phyloP scores from a whole-genome alignment of 495 filamentous ascomycete genomes.

The Hypoxylon lienhwacheense region DNA sequence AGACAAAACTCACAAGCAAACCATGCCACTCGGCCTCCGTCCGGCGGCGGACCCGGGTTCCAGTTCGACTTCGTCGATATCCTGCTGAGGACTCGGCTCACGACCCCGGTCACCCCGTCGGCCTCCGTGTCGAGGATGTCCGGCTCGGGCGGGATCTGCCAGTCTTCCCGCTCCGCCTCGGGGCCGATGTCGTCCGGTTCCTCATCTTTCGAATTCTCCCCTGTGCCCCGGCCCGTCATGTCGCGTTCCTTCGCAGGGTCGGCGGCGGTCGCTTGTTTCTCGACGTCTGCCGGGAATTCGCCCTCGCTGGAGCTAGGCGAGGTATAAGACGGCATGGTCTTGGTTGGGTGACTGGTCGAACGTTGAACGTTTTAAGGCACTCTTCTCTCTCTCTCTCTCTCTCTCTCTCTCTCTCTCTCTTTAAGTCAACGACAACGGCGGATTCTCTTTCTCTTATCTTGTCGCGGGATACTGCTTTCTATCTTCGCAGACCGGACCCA shows the following conservation, averaged over 20 bases:
- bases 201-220: constrained; percentile 7
- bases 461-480: no score
- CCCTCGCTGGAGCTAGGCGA: constrained; percentile 31
- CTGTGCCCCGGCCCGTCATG: neutral
- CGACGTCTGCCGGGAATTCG: constrained; percentile 30
- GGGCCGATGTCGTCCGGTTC: neutral
- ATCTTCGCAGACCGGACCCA: no score
- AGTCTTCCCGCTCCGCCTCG: constrained; percentile 17
- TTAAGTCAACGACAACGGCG: no score
- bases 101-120: constrained; percentile 30
- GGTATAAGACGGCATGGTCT: constrained; percentile 21
- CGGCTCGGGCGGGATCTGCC: constrained; percentile 28
- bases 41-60: constrained; percentile 55
- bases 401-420: no score
- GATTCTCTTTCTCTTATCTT: no score
- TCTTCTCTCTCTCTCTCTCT: no score
- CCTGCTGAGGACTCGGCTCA: constrained; percentile 41
- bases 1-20: constrained; percentile 40
- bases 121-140: constrained; percentile 34
- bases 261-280: constrained; percentile 19
- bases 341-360: neutral
- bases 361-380: no score
- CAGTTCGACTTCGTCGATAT: constrained; percentile 46
- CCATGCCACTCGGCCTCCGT: constrained; percentile 57
- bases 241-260: neutral